phyloP scores from a whole-genome alignment of 345 rosid genomes.

The Populus alba region DNA sequence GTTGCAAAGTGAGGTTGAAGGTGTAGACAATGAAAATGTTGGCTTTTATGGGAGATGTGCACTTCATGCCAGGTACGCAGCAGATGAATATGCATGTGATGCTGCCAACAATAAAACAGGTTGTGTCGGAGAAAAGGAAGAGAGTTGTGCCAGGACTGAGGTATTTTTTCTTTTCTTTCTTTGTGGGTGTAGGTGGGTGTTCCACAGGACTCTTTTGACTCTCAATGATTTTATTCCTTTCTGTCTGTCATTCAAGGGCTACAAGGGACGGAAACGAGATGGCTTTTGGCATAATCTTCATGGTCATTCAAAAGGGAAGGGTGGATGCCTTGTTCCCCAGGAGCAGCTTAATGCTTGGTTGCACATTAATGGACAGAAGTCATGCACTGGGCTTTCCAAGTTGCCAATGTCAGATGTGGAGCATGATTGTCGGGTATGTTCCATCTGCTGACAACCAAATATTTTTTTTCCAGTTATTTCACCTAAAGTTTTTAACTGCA shows the following conservation, averaged over 20 bases:
- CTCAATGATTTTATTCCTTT: not conserved
- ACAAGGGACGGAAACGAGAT: slow-evolving; percentile 51
- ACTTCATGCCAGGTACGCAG: slow-evolving; percentile 29
- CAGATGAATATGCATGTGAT: slow-evolving; percentile 24
- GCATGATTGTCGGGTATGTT: slow-evolving; percentile 44
- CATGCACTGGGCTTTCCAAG: slow-evolving; percentile 29
- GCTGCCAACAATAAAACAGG: slow-evolving; percentile 11
- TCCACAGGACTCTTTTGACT: not conserved
- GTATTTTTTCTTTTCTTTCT: slow-evolving; percentile 20
- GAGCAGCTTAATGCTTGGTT: slow-evolving; percentile 62
- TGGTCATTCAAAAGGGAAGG: slow-evolving; percentile 32
- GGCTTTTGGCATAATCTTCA: slow-evolving; percentile 35
- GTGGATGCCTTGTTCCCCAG: slow-evolving; percentile 46
- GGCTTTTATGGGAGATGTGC: slow-evolving; percentile 51
- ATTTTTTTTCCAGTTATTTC: no score
- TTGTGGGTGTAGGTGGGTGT: not conserved
- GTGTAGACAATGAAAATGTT: slow-evolving; percentile 39
- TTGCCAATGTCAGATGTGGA: slow-evolving; percentile 32
- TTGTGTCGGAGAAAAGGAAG: slow-evolving; percentile 22
- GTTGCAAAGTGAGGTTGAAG: slow-evolving; percentile 55
- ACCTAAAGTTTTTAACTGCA: no score
- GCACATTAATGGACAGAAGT: slow-evolving; percentile 54
- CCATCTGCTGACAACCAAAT: no score
- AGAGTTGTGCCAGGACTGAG: slow-evolving; percentile 54
- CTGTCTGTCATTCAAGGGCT: slow-evolving; percentile 30